Conservation (phyloP, 2,329 filamentous ascomycete genomes). For the Byssochlamys sp. region DNA sequence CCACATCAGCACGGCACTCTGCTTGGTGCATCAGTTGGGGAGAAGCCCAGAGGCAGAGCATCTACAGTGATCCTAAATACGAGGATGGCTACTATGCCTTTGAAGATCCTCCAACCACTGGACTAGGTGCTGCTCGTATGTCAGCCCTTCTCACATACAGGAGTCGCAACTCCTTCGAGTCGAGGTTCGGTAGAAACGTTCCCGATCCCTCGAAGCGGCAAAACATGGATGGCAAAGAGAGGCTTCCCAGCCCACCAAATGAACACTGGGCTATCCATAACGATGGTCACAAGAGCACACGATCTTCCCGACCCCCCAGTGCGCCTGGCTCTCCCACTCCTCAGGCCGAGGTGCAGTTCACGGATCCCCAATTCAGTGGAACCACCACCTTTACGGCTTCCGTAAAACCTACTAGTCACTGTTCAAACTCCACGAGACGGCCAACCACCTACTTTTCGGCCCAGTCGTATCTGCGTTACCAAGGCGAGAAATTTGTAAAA, state of each 20-base stretch:
- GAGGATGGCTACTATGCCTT: conserved; percentile 92
- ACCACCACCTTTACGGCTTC: conserved; percentile 45
- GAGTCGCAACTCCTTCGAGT: conserved; percentile 92
- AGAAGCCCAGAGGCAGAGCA: conserved; percentile 53
- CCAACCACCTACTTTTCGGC: conserved; percentile 90
- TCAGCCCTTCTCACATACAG: conserved; percentile 90
- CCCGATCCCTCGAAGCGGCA: conserved; percentile 76
- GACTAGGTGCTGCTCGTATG: conserved; percentile 91
- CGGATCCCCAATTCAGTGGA: conserved; percentile 64
- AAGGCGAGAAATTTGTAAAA: conserved; percentile 91
- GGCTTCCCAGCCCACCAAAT: conserved; percentile 52
- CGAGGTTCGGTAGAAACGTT: conserved; percentile 84
- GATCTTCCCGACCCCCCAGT: conserved; percentile 41
- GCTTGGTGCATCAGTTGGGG: conserved; percentile 53
- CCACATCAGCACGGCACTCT: conserved; percentile 47
- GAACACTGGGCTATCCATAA: conserved; percentile 75
- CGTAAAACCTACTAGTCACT: conserved; percentile 20
- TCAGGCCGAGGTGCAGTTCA: conserved; percentile 29
- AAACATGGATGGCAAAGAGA: conserved; percentile 62
- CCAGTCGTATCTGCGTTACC: conserved; percentile 93
- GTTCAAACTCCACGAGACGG: conserved; percentile 21
- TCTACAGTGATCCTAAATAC: conserved; percentile 97
- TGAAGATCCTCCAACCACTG: conserved; percentile 73
- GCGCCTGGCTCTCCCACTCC: conserved; percentile 19
- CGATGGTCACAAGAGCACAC: conserved; percentile 61